Percentiles rank a stretch among this genome's conserved stretches.
Conservation (phyloP, 139 green algal species). For the Chlorella vulgaris region DNA sequence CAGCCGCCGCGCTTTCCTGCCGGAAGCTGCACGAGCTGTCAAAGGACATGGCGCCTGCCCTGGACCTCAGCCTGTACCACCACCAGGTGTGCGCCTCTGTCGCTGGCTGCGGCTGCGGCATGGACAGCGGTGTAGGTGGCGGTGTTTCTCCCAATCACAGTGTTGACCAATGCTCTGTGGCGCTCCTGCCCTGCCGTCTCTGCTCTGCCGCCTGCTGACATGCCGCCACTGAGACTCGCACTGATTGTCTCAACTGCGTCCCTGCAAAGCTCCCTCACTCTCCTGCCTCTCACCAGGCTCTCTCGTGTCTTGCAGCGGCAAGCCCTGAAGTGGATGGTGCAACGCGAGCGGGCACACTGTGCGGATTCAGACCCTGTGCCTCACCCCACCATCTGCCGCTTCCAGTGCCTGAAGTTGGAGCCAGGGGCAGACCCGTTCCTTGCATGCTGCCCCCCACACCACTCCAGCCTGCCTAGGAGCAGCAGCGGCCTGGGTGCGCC, state of each 20-base stretch:
- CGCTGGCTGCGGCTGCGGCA: not conserved
- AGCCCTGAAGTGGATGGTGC: too few relatives aligned
- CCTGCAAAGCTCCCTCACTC: too few relatives aligned
- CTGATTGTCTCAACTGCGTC: too few relatives aligned
- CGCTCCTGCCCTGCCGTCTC: not conserved
- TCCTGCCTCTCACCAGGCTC: too few relatives aligned
- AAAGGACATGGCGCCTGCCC: slow-evolving; percentile 53
- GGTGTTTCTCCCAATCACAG: too few relatives aligned
- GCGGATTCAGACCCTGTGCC: slow-evolving; percentile 65
- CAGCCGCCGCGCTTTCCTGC: not conserved
- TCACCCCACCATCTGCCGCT: slow-evolving; percentile 51
- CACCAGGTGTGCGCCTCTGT: slow-evolving; percentile 46
- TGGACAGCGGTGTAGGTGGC: too few relatives aligned
- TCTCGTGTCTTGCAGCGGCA: too few relatives aligned
- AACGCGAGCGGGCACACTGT: slow-evolving; percentile 32
- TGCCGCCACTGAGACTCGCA: too few relatives aligned
- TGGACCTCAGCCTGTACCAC: slow-evolving; percentile 65
- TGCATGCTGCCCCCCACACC: too few relatives aligned
- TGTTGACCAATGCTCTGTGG: not conserved
- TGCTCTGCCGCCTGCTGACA: not conserved
- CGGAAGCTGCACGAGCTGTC: slow-evolving; percentile 36
- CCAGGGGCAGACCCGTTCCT: not conserved
- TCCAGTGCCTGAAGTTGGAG: slow-evolving; percentile 6
- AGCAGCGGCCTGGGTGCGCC: not conserved
- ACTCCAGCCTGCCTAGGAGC: not conserved